Evolutionary conservation across 208 protist genomes (phyloP).

Genomic region (Trypanosoma caninum): DNA sequence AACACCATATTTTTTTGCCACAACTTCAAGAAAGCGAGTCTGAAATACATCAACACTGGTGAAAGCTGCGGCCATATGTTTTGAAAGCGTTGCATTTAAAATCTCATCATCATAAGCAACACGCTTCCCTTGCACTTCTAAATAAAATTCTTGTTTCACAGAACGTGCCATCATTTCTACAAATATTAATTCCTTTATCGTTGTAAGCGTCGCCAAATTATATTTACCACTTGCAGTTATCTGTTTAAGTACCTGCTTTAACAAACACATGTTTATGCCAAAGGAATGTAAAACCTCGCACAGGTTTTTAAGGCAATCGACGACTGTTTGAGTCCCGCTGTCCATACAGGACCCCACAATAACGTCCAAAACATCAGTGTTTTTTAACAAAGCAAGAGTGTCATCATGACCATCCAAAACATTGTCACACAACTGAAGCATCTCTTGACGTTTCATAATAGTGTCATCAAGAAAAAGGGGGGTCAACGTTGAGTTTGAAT

Average conservation of each 20-base stretch:
- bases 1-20: constrained; percentile 75
- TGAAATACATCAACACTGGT: constrained; percentile 30
- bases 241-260: constrained; percentile 29
- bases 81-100: constrained; percentile 29
- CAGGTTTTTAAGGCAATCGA: constrained; percentile 22
- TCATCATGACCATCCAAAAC: constrained; percentile 55
- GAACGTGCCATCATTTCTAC: constrained; percentile 46
- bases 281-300: constrained; percentile 42
- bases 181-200: constrained; percentile 17
- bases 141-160: constrained; percentile 49
- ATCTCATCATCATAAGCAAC: constrained; percentile 24
- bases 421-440: constrained; percentile 45
- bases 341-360: background rate
- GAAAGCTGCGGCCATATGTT: constrained; percentile 21
- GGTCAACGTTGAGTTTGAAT: constrained; percentile 14
- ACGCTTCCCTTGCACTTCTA: constrained; percentile 32
- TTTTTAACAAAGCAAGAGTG: constrained; percentile 45
- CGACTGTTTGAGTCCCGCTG: constrained; percentile 20
- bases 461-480: background rate
- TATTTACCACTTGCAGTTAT: background rate
- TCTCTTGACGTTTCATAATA: constrained; percentile 78
- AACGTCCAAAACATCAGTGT: constrained; percentile 31
- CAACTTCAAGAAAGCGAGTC: constrained; percentile 41
- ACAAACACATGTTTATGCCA: constrained; percentile 46
- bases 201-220: constrained; percentile 12